Conservation (phyloP, 306 rosid species). For the Medicago lupulina region DNA sequence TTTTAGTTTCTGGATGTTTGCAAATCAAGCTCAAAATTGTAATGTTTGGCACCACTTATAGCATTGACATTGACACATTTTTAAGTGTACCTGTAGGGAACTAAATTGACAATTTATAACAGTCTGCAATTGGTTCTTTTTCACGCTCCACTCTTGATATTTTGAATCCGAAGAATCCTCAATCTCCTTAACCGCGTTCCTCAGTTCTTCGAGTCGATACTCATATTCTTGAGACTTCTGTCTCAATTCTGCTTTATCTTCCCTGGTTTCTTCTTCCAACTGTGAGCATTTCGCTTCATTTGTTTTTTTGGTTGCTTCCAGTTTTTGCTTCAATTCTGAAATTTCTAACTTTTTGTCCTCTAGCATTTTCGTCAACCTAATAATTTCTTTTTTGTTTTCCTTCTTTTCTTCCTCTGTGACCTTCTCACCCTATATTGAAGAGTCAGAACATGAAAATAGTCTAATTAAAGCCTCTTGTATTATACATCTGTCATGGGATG, state of each 20-base stretch:
- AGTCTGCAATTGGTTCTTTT: conserved; percentile 38
- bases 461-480: conserved; percentile 4
- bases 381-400: conserved; percentile 35
- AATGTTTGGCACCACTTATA: conserved; percentile 39
- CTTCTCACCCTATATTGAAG: conserved; percentile 58
- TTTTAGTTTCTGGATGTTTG: conserved; percentile 49
- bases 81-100: conserved; percentile 49
- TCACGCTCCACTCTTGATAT: conserved; percentile 46
- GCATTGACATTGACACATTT: conserved; percentile 41
- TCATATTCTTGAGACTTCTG: conserved; percentile 63
- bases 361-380: conserved; percentile 58
- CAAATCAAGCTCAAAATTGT: conserved; percentile 42
- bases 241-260: conserved; percentile 51
- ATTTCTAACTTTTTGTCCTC: conserved; percentile 55
- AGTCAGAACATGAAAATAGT: conserved; percentile 36
- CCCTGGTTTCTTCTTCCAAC: conserved; percentile 54
- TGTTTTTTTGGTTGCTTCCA: conserved; percentile 53
- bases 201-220: conserved; percentile 53
- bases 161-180: conserved; percentile 45
- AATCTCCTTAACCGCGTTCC: conserved; percentile 39
- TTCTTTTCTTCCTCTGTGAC: conserved; percentile 45
- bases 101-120: conserved; percentile 39
- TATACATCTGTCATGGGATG: background rate
- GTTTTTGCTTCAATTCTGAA: conserved; percentile 56
- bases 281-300: conserved; percentile 55